phyloP scores from a whole-genome alignment of 495 filamentous ascomycete genomes.

The Aspergillus ostianus region DNA sequence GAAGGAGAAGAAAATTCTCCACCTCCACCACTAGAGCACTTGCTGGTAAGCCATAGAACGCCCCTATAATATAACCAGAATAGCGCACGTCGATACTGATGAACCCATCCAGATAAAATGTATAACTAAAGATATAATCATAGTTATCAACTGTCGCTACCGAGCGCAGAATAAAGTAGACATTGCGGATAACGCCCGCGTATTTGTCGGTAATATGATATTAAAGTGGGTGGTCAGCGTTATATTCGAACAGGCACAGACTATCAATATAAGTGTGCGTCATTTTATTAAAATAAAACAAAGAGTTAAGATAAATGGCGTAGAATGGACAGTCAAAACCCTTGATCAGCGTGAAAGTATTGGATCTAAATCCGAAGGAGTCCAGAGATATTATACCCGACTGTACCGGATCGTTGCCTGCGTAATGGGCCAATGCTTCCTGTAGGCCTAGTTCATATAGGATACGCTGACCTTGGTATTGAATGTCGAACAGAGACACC shows the following conservation, averaged over 20 bases:
- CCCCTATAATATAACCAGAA: constrained; percentile 55
- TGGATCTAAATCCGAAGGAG: constrained; percentile 18
- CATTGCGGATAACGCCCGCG: constrained; percentile 14
- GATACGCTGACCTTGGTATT: constrained; percentile 18
- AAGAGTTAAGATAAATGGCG: constrained; percentile 19
- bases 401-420: constrained; percentile 18
- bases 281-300: constrained; percentile 15
- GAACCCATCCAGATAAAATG: constrained; percentile 55
- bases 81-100: constrained; percentile 56
- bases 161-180: constrained; percentile 17
- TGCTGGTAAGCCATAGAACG: too few species aligned
- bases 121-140: constrained; percentile 34
- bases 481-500: constrained; percentile 17
- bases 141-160: constrained; percentile 19
- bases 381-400: constrained; percentile 17
- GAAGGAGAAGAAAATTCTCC: too few species aligned
- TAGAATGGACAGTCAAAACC: constrained; percentile 19
- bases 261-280: constrained; percentile 20
- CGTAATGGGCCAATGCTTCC: constrained; percentile 19
- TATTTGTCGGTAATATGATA: constrained; percentile 13
- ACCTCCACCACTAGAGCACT: too few species aligned
- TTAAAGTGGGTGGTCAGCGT: constrained; percentile 17
- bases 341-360: constrained; percentile 17
- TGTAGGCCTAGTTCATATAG: constrained; percentile 19
- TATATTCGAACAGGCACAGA: constrained; percentile 18